A percentile compares a stretch with the other conserved stretches of the same genome.
These are phyloP conservation scores for Firmiana major DNA, from an alignment of 345 rosid genomes.

Conservation along the genomic window DNA sequence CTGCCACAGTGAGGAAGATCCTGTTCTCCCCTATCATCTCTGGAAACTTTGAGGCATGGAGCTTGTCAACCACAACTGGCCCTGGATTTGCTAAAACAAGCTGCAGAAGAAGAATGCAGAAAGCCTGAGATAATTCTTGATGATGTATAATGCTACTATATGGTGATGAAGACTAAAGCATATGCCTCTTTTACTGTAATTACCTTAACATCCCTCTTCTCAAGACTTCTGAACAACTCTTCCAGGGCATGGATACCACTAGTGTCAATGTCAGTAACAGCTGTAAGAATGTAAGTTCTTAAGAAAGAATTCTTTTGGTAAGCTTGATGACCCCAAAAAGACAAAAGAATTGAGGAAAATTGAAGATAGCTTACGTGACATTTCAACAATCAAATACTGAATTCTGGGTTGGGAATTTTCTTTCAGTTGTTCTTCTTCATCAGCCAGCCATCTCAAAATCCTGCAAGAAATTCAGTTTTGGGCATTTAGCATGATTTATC, in stretches of 20 bases:
- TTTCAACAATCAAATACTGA: slow-evolving; percentile 61
- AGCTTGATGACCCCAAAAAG: neutral
- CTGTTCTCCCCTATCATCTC: slow-evolving; percentile 53
- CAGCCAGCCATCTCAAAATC: slow-evolving; percentile 69
- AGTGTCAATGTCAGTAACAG: slow-evolving; percentile 84
- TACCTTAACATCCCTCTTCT: slow-evolving; percentile 60
- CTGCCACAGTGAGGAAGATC: slow-evolving; percentile 68
- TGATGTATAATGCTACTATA: too few relatives aligned
- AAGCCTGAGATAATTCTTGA: neutral
- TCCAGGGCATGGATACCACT: slow-evolving; percentile 79
- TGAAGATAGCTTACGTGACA: slow-evolving; percentile 53
- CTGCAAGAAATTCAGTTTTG: slow-evolving; percentile 26
- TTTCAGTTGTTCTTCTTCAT: slow-evolving; percentile 53
- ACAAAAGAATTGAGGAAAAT: neutral
- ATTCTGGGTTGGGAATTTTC: slow-evolving; percentile 36
- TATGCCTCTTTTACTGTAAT: too few relatives aligned
- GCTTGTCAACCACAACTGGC: slow-evolving; percentile 59
- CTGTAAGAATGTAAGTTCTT: slow-evolving; percentile 27
- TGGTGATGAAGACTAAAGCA: too few relatives aligned
- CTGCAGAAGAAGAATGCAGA: slow-evolving; percentile 25
- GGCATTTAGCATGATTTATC: neutral
- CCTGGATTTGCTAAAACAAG: slow-evolving; percentile 79
- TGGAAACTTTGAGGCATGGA: slow-evolving; percentile 50
- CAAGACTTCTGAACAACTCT: slow-evolving; percentile 57
- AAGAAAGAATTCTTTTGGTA: neutral